Percentiles rank a stretch among this genome's conserved stretches.
Conservation (phyloP, 1,284 basidiomycete genomes). For the Wallemia hederae region DNA sequence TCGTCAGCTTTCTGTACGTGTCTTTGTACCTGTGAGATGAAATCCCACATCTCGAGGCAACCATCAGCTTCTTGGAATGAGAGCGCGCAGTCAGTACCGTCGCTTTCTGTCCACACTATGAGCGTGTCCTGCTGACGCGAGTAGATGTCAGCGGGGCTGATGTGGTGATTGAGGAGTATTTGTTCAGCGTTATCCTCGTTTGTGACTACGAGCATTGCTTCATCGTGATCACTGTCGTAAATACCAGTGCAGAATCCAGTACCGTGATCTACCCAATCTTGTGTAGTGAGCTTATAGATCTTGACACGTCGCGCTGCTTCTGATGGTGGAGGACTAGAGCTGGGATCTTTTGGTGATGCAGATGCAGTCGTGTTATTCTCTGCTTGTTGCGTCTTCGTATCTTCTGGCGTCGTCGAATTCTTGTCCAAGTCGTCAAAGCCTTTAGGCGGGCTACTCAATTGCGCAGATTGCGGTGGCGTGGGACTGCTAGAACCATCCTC, state of each 20-base stretch:
- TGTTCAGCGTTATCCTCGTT: conserved; percentile 40
- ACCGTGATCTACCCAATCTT: conserved; percentile 71
- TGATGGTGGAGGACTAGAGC: background rate
- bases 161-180: conserved; percentile 38
- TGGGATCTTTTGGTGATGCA: background rate
- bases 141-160: conserved; percentile 58
- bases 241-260: conserved; percentile 78
- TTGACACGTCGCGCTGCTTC: conserved; percentile 14
- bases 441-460: background rate
- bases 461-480: background rate
- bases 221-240: conserved; percentile 41
- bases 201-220: conserved; percentile 56
- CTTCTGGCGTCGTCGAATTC: too few species aligned
- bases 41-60: conserved; percentile 89
- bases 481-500: background rate
- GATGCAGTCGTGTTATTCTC: too few species aligned
- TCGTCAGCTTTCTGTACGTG: conserved; percentile 24
- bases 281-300: conserved; percentile 72
- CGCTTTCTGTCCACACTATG: conserved; percentile 94
- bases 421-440: background rate
- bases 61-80: conserved; percentile 93
- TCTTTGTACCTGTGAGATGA: conserved; percentile 77
- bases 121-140: conserved; percentile 90
- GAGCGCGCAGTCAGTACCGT: conserved; percentile 77
- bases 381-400: background rate